Evolutionary conservation across 2,329 filamentous ascomycete genomes (phyloP).

Genomic region (Nemania bipapillata): DNA sequence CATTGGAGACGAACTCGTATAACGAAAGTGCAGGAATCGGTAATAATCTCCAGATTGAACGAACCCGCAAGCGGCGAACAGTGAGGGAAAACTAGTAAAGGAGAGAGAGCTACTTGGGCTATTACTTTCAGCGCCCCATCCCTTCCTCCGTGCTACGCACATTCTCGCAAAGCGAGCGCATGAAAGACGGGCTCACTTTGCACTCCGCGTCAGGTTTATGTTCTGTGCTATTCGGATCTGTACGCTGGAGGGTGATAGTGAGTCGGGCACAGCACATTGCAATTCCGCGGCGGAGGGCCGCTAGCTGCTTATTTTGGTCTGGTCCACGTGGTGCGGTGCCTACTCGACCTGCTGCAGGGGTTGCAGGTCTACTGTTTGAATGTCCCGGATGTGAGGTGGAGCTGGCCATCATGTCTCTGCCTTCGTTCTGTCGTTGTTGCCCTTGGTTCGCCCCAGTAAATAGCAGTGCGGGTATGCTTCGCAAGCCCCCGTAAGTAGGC

Average conservation of each 20-base stretch:
- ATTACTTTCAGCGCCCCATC: slow-evolving; percentile 26
- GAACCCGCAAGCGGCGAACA: background rate
- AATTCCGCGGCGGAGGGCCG: slow-evolving; percentile 61
- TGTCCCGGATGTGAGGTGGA: slow-evolving; percentile 4
- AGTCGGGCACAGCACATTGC: slow-evolving; percentile 63
- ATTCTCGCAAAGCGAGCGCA: slow-evolving; percentile 50
- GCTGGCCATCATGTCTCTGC: background rate
- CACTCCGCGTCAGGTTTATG: slow-evolving; percentile 14
- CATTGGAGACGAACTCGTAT: background rate
- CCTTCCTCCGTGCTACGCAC: slow-evolving; percentile 57
- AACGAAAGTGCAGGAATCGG: background rate
- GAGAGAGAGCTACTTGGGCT: background rate
- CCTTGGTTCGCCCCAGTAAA: slow-evolving; percentile 27
- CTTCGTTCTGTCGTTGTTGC: slow-evolving; percentile 32
- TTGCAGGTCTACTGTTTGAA: slow-evolving; percentile 18
- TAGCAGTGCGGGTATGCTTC: slow-evolving; percentile 22
- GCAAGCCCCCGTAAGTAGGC: slow-evolving; percentile 24
- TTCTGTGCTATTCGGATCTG: slow-evolving; percentile 1
- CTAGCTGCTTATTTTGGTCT: slow-evolving; percentile 40
- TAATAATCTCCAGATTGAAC: background rate
- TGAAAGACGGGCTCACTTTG: slow-evolving; percentile 51
- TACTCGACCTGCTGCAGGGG: slow-evolving; percentile 13
- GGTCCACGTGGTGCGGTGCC: slow-evolving; percentile 22
- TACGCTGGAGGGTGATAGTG: slow-evolving; percentile 60
- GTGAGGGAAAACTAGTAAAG: no score